Base-by-base conservation (phyloP, 208 protist genomes). In the Acanthamoeba sp. region DNA sequence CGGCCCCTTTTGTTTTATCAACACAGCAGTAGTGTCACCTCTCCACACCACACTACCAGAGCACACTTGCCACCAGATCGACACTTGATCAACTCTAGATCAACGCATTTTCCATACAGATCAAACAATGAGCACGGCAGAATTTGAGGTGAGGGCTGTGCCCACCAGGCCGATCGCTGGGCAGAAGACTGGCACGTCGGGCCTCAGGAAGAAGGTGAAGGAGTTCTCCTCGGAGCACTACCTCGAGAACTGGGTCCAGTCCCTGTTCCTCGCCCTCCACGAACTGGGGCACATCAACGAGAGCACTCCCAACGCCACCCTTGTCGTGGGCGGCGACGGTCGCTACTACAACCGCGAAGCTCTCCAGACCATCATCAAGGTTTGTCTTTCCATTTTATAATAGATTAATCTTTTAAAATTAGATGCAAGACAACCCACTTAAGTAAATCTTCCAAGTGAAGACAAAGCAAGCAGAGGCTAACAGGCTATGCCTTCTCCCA, bases 221-320 rank as follows among this genome's bases (percentile, higher is more conserved):
- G 97, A 98, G 22, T 99, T 99, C 91, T 95, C 98, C 95, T 94
- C 98, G 84, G 36, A 52, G 36, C 22, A 99, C 95, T 99, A 99
- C 97, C 95, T 99, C 4, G 98, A 98, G 52, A 99, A 99, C 97
- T 99, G 99, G 95, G 96, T 99, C n/a, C 99, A 99, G 96, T 96
- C 97, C 71, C 98, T 98, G 29, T 99, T 99, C 95, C 98, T 99
- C 85, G 97, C 98, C 24, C 93, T 99, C 16, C 16, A 96, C 4
- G 91, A 97, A 32, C 42, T 96, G 16, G 76, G 80, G 18, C 48
- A 57, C 36, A 69, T 69, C 24, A 64, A 66, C 94, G 91, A 73
- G 94, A 95, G n/a, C 71, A 97, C 55, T 95, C 95, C 29, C 76
- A 94, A 97, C 45, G 96, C 93, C 2, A 97, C 97, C 1, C 94